A percentile compares a stretch with the other conserved stretches of the same genome.
These are phyloP conservation scores for Anisodus tanguticus DNA, from an alignment of 257 asterid genomes.

Conservation along the genomic window DNA sequence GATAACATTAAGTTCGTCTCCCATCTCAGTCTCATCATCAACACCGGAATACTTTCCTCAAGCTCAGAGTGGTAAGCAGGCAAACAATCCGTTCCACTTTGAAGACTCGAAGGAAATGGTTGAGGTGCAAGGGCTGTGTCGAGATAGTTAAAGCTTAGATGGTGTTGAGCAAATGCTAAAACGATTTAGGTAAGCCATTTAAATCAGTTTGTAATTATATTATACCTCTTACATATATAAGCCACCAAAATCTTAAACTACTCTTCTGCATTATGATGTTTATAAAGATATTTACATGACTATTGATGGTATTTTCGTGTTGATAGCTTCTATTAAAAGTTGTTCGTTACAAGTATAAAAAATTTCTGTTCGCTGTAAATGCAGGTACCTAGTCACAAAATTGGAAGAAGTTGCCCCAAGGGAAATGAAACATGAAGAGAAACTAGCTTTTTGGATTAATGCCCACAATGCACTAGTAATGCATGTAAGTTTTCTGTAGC, in stretches of 20 bases:
- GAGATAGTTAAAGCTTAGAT: conserved; percentile 56
- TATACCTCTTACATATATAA: neutral
- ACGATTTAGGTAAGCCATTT: conserved; percentile 50
- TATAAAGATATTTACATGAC: neutral
- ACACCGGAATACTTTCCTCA: conserved; percentile 43
- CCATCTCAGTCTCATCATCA: conserved; percentile 50
- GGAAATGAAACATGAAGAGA: conserved; percentile 76
- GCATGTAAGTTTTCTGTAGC: conserved; percentile 62
- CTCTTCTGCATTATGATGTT: too few relatives aligned
- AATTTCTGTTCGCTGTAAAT: neutral
- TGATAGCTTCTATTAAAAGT: neutral
- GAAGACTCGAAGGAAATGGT: conserved; percentile 48
- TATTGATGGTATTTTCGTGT: neutral
- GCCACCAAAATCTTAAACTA: neutral
- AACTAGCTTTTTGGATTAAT: conserved; percentile 91
- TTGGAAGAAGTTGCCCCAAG: conserved; percentile 72
- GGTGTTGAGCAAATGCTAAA: conserved; percentile 62
- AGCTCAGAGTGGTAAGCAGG: conserved; percentile 34
- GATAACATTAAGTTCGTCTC: conserved; percentile 44
- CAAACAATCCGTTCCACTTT: conserved; percentile 46
- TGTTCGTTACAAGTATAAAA: neutral
- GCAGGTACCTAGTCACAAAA: conserved; percentile 68
- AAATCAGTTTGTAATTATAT: neutral
- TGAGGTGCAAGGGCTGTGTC: conserved; percentile 59
- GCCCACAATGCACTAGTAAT: conserved; percentile 91